Evolutionary conservation across 495 filamentous ascomycete genomes (phyloP).

Genomic region (Amniculicola lignicola): DNA sequence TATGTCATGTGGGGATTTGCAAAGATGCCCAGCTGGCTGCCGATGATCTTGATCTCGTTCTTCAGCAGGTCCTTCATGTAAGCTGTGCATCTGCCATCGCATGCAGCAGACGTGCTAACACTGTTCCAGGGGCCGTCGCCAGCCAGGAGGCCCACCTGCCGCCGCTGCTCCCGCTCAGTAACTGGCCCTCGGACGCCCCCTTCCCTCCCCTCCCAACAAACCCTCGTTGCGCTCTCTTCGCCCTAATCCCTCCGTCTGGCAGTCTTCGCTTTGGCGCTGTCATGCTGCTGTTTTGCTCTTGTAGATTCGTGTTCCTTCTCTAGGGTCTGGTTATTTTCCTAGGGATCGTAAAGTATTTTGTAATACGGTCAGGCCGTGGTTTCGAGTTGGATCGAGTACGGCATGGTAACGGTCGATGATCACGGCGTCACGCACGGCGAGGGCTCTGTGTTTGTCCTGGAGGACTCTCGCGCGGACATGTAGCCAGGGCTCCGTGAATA

Average conservation of each 20-base stretch:
- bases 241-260: too few species aligned
- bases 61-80: conserved; percentile 83
- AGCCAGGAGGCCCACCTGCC: not conserved
- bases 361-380: not conserved
- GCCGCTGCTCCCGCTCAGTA: not conserved
- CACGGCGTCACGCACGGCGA: too few species aligned
- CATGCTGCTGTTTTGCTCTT: too few species aligned
- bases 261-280: too few species aligned
- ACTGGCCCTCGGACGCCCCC: not conserved
- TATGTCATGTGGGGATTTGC: conserved; percentile 62
- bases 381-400: not conserved
- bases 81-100: conserved; percentile 38
- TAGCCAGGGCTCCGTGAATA: too few species aligned
- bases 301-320: too few species aligned
- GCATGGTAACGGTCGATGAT: too few species aligned
- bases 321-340: too few species aligned
- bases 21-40: conserved; percentile 63
- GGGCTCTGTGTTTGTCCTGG: too few species aligned
- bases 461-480: too few species aligned
- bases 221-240: too few species aligned
- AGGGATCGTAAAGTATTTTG: not conserved
- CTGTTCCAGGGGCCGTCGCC: conserved; percentile 17
- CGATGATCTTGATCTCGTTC: conserved; percentile 80
- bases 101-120: conserved; percentile 4
- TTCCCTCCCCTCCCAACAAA: not conserved